A percentile compares a stretch with the other conserved stretches of the same genome.
These are phyloP conservation scores for Akanthomyces dipterigenus DNA, from an alignment of 2,329 filamentous ascomycete genomes.

Conservation along the genomic window DNA sequence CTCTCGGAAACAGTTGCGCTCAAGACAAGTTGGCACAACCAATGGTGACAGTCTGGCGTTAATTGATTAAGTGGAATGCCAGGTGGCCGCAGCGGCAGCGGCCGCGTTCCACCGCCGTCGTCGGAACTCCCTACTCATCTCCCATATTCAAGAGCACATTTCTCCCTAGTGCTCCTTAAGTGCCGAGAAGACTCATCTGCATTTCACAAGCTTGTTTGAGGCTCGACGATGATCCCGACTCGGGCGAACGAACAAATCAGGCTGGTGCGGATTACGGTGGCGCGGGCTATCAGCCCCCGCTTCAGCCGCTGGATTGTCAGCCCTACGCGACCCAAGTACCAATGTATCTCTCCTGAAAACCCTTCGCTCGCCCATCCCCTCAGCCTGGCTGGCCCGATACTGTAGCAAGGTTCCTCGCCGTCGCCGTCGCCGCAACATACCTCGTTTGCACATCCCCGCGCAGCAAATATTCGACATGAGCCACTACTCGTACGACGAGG, in stretches of 20 bases:
- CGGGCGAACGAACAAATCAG: neutral
- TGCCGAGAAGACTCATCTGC: neutral
- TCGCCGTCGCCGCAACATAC: neutral
- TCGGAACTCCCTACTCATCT: neutral
- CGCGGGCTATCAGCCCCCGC: neutral
- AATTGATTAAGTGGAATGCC: neutral
- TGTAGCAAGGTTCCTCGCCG: neutral
- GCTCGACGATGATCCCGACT: neutral
- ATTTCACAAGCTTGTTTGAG: neutral
- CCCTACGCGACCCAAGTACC: neutral
- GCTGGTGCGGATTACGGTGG: conserved; percentile 8
- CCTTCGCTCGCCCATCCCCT: conserved; percentile 1
- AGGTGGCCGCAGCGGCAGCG: neutral
- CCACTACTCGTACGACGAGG: conserved; percentile 44
- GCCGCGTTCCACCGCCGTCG: neutral
- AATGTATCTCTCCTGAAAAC: neutral
- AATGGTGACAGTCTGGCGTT: no score
- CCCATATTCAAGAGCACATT: neutral
- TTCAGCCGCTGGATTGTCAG: conserved; percentile 10
- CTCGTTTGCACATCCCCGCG: neutral
- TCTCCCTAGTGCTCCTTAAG: neutral
- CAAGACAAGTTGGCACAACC: no score
- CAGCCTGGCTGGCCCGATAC: neutral
- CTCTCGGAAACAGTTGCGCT: no score
- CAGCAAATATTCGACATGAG: conserved; percentile 21